These are phyloP conservation scores for Myxozyma vanderwaltii DNA, from an alignment of 805 yeast species.

Conservation along the genomic window DNA sequence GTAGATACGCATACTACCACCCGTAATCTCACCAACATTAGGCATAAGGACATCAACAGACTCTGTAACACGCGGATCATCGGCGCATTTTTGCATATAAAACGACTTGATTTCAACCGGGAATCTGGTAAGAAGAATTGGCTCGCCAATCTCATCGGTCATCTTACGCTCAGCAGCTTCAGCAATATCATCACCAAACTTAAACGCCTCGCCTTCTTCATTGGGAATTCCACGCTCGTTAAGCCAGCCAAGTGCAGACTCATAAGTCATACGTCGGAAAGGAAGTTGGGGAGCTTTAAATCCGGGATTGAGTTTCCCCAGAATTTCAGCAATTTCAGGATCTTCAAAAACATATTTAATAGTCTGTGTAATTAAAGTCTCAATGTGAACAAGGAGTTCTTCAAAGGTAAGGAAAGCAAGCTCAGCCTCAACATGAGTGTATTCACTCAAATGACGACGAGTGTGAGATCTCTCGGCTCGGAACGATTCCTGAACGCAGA, in stretches of 20 bases:
- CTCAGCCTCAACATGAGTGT: slow-evolving; percentile 96
- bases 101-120: slow-evolving; percentile 97
- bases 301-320: slow-evolving; percentile 88
- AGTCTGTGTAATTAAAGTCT: slow-evolving; percentile 67
- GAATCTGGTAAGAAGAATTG: slow-evolving; percentile 89
- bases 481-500: slow-evolving; percentile 96
- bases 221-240: slow-evolving; percentile 91
- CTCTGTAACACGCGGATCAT: slow-evolving; percentile 94
- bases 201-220: slow-evolving; percentile 91
- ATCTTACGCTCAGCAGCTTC: slow-evolving; percentile 99
- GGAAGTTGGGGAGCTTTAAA: slow-evolving; percentile 83
- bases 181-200: slow-evolving; percentile 98
- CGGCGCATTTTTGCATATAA: slow-evolving; percentile 92
- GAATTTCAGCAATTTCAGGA: slow-evolving; percentile 87
- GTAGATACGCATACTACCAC: slow-evolving; percentile 98
- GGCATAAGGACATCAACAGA: slow-evolving; percentile 99
- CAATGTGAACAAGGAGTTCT: slow-evolving; percentile 82
- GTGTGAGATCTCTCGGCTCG: slow-evolving; percentile 99
- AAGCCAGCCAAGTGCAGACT: slow-evolving; percentile 92
- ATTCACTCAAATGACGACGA: slow-evolving; percentile 95
- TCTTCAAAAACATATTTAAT: slow-evolving; percentile 81
- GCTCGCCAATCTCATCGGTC: slow-evolving; percentile 93
- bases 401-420: slow-evolving; percentile 85
- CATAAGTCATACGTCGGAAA: slow-evolving; percentile 87
- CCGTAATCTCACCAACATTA: slow-evolving; percentile 97